Evolutionary conservation across 495 filamentous ascomycete species (phyloP).

Genomic region (Cercophora newfieldiana): DNA sequence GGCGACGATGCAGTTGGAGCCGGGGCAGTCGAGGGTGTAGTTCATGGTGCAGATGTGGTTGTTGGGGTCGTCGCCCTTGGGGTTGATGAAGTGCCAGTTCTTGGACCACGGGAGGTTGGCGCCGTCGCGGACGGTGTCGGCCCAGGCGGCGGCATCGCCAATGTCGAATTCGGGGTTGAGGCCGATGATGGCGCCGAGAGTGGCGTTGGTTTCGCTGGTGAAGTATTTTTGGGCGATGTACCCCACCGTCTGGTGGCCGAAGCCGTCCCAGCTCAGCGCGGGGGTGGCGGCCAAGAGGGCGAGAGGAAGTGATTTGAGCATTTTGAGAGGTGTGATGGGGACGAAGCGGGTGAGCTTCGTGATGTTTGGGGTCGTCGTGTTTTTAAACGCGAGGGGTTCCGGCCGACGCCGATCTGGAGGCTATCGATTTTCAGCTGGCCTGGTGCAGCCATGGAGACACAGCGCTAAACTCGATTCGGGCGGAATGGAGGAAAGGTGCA

Average conservation of each 20-base stretch:
- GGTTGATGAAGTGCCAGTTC: conserved; percentile 24
- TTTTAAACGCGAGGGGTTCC: neutral
- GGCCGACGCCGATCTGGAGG: neutral
- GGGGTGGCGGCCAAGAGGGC: conserved; percentile 8
- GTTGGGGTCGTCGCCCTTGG: conserved; percentile 20
- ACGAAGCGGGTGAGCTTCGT: neutral
- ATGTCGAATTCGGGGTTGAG: conserved; percentile 17
- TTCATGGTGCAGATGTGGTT: conserved; percentile 15
- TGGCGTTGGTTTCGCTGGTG: conserved; percentile 13
- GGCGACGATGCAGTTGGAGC: conserved; percentile 20
- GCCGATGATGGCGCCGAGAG: conserved; percentile 9
- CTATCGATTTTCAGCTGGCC: neutral
- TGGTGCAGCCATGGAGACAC: neutral
- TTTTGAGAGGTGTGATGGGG: neutral
- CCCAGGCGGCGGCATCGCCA: conserved; percentile 25
- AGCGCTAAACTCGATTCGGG: neutral
- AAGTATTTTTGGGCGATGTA: conserved; percentile 23
- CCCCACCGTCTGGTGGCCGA: conserved; percentile 26
- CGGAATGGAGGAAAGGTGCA: no score
- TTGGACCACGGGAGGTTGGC: conserved; percentile 23
- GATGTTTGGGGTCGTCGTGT: neutral
- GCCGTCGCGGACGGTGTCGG: conserved; percentile 21
- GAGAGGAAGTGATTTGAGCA: conserved; percentile 6
- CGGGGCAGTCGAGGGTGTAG: conserved; percentile 17
- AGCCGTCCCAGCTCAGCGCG: conserved; percentile 15